Evolutionary conservation across 768 basidiomycete genomes (phyloP).

Genomic region (Agaricus sinodeliciosus): DNA sequence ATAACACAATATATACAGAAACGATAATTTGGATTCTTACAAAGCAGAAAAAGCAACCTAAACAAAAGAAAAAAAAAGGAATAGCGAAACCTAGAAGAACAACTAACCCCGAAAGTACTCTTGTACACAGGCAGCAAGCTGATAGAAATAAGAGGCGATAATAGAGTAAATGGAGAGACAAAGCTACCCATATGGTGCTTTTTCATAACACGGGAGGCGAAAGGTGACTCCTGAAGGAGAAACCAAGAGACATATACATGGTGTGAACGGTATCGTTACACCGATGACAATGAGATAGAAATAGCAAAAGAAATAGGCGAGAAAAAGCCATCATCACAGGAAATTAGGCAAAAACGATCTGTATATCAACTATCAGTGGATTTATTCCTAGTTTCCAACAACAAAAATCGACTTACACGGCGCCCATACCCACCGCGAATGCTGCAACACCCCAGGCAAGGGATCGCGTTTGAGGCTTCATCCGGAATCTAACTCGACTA

Average conservation of each 20-base stretch:
- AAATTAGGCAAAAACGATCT: constrained; percentile 59
- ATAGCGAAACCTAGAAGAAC: constrained; percentile 5
- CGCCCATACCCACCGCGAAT: constrained; percentile 78
- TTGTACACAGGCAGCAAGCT: constrained; percentile 6
- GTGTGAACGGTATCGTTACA: not conserved
- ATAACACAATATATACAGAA: not conserved
- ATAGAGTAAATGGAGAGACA: constrained; percentile 7
- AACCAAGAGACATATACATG: constrained; percentile 7
- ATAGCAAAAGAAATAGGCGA: constrained; percentile 12
- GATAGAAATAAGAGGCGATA: constrained; percentile 8
- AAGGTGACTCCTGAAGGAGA: constrained; percentile 13
- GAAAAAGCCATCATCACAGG: constrained; percentile 30
- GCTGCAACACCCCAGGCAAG: constrained; percentile 80
- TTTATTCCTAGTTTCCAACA: not conserved
- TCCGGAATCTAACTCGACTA: constrained; percentile 48
- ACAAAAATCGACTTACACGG: constrained; percentile 52
- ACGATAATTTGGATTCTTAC: not conserved
- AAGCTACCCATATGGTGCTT: not conserved
- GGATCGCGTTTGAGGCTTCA: constrained; percentile 66
- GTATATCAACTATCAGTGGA: constrained; percentile 9
- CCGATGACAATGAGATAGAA: not conserved
- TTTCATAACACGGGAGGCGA: not conserved
- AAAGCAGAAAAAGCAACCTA: not conserved
- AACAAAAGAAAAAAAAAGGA: not conserved
- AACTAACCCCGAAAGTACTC: constrained; percentile 3